These are phyloP conservation scores for Dalbergia cochinchinensis DNA, from an alignment of 306 rosid genomes.

Conservation along the genomic window DNA sequence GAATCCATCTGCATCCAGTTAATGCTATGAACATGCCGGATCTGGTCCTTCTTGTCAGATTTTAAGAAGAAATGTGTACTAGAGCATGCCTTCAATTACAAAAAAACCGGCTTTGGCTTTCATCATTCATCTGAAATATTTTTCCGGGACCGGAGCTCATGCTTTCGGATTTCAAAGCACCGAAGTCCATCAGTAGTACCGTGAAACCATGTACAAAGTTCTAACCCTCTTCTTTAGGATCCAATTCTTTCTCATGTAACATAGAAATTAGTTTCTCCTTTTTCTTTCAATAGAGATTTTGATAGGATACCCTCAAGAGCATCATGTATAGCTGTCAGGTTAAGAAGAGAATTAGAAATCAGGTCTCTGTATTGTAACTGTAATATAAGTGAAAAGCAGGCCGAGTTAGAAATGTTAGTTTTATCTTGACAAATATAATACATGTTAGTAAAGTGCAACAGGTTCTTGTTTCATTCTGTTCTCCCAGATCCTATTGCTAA, in stretches of 20 bases:
- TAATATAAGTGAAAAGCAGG: slow-evolving; percentile 59
- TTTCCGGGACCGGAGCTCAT: slow-evolving; percentile 55
- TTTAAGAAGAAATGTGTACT: slow-evolving; percentile 41
- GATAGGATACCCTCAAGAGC: slow-evolving; percentile 57
- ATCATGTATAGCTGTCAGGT: slow-evolving; percentile 71
- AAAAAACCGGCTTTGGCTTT: slow-evolving; percentile 51
- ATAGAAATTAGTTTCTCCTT: slow-evolving; percentile 58
- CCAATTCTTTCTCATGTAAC: slow-evolving; percentile 72
- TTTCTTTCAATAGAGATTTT: slow-evolving; percentile 52
- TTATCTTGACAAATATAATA: slow-evolving; percentile 45
- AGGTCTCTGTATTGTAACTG: slow-evolving; percentile 65
- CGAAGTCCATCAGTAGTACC: slow-evolving; percentile 52
- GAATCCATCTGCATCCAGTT: slow-evolving; percentile 46
- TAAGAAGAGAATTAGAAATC: slow-evolving; percentile 66
- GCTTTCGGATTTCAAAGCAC: slow-evolving; percentile 61
- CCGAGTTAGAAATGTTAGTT: slow-evolving; percentile 51
- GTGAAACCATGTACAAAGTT: slow-evolving; percentile 75
- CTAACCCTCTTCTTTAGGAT: slow-evolving; percentile 70
- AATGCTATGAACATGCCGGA: slow-evolving; percentile 45
- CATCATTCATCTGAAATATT: slow-evolving; percentile 50
- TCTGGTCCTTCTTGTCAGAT: slow-evolving; percentile 41
- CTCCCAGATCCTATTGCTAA: not conserved
- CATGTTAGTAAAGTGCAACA: slow-evolving; percentile 40
- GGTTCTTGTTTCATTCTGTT: slow-evolving; percentile 41
- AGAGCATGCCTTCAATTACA: slow-evolving; percentile 45